These are phyloP conservation scores for Berberis vulgaris DNA, from an alignment of 164 flowering plant species.

Conservation along the genomic window DNA sequence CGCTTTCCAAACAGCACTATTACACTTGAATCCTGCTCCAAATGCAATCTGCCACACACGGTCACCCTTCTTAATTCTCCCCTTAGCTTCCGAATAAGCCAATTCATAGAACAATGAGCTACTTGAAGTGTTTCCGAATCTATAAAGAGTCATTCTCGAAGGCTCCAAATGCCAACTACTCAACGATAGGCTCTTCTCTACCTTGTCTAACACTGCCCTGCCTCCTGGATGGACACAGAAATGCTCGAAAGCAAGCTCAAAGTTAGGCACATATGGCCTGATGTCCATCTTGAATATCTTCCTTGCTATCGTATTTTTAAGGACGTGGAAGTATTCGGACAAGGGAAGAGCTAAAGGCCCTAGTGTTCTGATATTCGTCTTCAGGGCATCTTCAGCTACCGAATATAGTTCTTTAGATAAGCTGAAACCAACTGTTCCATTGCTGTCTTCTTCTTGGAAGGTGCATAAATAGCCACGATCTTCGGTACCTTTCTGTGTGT, in stretches of 20 bases:
- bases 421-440: background rate
- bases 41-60: slow-evolving; percentile 61
- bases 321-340: background rate
- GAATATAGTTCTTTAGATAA: background rate
- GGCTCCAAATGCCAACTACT: slow-evolving; percentile 48
- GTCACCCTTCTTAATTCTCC: slow-evolving; percentile 35
- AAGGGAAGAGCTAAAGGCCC: background rate
- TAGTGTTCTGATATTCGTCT: background rate
- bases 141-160: slow-evolving; percentile 42
- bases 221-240: slow-evolving; percentile 44
- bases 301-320: background rate
- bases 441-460: background rate
- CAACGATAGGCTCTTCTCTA: slow-evolving; percentile 41
- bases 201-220: slow-evolving; percentile 30
- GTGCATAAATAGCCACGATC: background rate
- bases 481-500: background rate
- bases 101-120: slow-evolving; percentile 63
- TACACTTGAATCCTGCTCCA: slow-evolving; percentile 67
- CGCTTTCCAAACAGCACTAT: slow-evolving; percentile 58
- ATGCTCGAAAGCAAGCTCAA: slow-evolving; percentile 56
- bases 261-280: slow-evolving; percentile 43
- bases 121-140: slow-evolving; percentile 70
- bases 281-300: slow-evolving; percentile 19
- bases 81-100: slow-evolving; percentile 40
- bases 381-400: background rate